Conservation (phyloP, 345 rosid species). For the Nephelium lappaceum region DNA sequence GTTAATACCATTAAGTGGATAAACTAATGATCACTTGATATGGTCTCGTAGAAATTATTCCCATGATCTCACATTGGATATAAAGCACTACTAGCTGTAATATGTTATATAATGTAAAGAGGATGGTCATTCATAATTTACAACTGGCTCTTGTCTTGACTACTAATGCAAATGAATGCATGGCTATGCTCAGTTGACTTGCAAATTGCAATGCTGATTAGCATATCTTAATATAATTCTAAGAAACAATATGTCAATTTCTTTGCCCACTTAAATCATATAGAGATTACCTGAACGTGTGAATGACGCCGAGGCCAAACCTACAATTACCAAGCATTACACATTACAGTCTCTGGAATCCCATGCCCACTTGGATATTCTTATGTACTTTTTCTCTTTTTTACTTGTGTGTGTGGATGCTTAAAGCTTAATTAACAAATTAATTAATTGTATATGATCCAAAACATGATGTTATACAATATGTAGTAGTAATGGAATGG, state of each 20-base stretch:
- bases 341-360: background rate
- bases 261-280: background rate
- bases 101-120: background rate
- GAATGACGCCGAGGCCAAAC: background rate
- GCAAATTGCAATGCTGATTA: background rate
- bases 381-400: background rate
- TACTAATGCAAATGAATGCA: background rate
- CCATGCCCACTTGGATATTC: background rate
- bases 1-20: too few relatives aligned
- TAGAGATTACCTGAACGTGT: background rate
- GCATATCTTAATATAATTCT: background rate
- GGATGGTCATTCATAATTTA: background rate
- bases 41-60: too few relatives aligned
- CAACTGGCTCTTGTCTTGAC: background rate
- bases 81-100: too few relatives aligned
- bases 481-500: background rate
- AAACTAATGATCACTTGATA: too few relatives aligned
- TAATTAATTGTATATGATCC: too few relatives aligned
- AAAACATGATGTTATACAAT: too few relatives aligned
- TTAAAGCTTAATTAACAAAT: too few relatives aligned
- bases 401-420: too few relatives aligned
- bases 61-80: too few relatives aligned
- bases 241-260: too few relatives aligned
- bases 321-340: background rate
- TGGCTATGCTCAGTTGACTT: background rate